phyloP scores from a whole-genome alignment of 805 yeast species.

The Teunomyces pallodes region DNA sequence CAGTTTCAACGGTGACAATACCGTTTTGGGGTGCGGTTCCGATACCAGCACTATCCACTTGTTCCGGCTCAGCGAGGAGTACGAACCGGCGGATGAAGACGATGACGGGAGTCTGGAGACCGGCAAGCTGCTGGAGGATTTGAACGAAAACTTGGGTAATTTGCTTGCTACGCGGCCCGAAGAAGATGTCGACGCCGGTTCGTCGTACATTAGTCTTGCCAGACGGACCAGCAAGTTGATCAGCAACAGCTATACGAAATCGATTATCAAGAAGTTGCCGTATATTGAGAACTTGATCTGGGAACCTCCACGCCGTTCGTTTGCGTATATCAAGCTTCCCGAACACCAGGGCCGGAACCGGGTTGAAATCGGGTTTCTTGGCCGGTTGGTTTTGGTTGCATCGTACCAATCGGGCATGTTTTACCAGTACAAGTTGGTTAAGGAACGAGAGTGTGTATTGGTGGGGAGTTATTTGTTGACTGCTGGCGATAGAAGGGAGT shows the following conservation, averaged over 20 bases:
- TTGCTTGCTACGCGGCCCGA: conserved; percentile 19
- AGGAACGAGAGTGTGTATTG: conserved; percentile 30
- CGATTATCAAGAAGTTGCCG: conserved; percentile 37
- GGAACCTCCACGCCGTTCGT: conserved; percentile 43
- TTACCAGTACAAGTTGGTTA: conserved; percentile 33
- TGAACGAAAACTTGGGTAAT: conserved; percentile 42
- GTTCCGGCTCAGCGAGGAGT: conserved; percentile 21
- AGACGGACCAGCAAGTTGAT: conserved; percentile 22
- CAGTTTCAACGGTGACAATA: conserved; percentile 31
- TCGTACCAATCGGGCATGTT: conserved; percentile 37
- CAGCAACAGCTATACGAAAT: conserved; percentile 36
- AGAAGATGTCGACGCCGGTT: conserved; percentile 7
- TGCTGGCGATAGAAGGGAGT: not conserved
- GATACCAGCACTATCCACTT: conserved; percentile 43
- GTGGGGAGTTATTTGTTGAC: conserved; percentile 23
- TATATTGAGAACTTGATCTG: conserved; percentile 40
- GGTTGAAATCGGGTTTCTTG: conserved; percentile 39
- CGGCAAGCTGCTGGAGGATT: conserved; percentile 32
- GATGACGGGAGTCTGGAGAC: conserved; percentile 14
- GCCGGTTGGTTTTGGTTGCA: conserved; percentile 33
- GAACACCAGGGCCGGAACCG: conserved; percentile 20
- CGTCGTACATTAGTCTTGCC: conserved; percentile 10
- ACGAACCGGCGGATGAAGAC: conserved; percentile 12
- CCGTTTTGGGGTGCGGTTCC: conserved; percentile 38
- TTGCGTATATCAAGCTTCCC: conserved; percentile 40